A percentile compares a stretch with the other conserved stretches of the same genome.
Evolutionary conservation across 768 basidiomycete species (phyloP).

Genomic region (Crucibulum laeve): DNA sequence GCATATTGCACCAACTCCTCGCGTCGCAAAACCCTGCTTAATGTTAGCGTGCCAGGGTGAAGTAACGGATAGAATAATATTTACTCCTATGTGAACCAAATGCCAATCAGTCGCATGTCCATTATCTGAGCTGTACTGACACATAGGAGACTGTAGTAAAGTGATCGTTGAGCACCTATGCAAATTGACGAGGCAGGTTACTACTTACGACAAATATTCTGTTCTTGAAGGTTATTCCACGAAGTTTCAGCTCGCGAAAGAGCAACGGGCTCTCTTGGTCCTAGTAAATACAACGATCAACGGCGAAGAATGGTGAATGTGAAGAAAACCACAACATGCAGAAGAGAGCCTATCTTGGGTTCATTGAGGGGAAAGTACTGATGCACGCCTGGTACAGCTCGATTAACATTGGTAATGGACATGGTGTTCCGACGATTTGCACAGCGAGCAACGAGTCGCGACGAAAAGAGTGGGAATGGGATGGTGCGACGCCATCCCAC

Average conservation of each 20-base stretch:
- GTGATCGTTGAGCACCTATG: not conserved
- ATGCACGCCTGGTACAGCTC: conserved; percentile 40
- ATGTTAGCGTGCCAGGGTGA: no score
- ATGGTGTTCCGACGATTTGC: conserved; percentile 1
- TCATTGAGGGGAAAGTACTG: conserved; percentile 61
- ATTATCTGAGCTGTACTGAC: conserved; percentile 71
- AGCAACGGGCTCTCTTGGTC: conserved; percentile 56
- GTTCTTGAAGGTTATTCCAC: conserved; percentile 66
- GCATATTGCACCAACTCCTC: conserved; percentile 66
- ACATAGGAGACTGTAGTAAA: conserved; percentile 68
- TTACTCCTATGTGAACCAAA: conserved; percentile 71
- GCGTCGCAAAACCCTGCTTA: conserved; percentile 62
- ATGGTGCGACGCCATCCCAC: no score
- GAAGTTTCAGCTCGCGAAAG: conserved; percentile 64
- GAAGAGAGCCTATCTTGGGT: conserved; percentile 44
- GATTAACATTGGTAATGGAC: conserved; percentile 31
- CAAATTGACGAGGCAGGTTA: not conserved
- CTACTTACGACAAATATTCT: conserved; percentile 59
- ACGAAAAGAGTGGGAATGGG: no score
- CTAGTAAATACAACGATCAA: conserved; percentile 5
- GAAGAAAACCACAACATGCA: conserved; percentile 8
- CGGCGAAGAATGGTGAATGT: not conserved
- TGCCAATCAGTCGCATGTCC: conserved; percentile 85
- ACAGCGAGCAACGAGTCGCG: not conserved
- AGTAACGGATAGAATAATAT: no score